These are phyloP conservation scores for Obelidium mucronatum DNA, from an alignment of 192 early-diverging fungal species.

Conservation along the genomic window DNA sequence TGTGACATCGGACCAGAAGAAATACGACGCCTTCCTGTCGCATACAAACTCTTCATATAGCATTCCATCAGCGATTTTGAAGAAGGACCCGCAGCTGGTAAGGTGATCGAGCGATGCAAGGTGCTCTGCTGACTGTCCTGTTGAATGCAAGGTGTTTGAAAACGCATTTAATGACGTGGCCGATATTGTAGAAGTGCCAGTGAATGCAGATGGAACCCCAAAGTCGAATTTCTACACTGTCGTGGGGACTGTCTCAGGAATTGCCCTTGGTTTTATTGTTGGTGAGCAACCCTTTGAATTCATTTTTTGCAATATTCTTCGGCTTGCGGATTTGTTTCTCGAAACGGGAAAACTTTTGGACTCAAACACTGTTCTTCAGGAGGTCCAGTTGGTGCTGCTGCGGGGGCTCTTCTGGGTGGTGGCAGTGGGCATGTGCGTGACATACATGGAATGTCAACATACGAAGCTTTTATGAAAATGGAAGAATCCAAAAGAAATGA, in stretches of 20 bases:
- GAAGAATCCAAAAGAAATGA: not conserved
- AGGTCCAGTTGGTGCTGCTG: not conserved
- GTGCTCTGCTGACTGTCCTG: too few relatives aligned
- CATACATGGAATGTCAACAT: not conserved
- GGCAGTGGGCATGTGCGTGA: not conserved
- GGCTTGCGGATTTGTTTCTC: not conserved
- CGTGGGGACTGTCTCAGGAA: not conserved
- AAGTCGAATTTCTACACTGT: not conserved
- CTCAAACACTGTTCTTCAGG: not conserved
- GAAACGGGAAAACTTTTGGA: not conserved
- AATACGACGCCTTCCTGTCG: slow-evolving; percentile 5
- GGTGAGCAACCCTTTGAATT: slow-evolving; percentile 15
- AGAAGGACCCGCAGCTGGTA: not conserved
- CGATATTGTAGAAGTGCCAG: not conserved
- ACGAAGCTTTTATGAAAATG: not conserved
- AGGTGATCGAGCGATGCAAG: too few relatives aligned
- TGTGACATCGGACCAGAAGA: not conserved
- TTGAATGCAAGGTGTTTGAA: slow-evolving; percentile 4
- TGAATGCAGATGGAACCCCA: not conserved
- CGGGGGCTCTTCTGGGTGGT: not conserved
- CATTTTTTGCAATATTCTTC: too few relatives aligned
- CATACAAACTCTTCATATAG: not conserved
- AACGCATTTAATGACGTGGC: not conserved
- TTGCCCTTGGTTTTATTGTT: not conserved
- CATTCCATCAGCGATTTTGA: not conserved